Evolutionary conservation across 2,329 filamentous ascomycete species (phyloP).

Genomic region (Lachnellula arida): DNA sequence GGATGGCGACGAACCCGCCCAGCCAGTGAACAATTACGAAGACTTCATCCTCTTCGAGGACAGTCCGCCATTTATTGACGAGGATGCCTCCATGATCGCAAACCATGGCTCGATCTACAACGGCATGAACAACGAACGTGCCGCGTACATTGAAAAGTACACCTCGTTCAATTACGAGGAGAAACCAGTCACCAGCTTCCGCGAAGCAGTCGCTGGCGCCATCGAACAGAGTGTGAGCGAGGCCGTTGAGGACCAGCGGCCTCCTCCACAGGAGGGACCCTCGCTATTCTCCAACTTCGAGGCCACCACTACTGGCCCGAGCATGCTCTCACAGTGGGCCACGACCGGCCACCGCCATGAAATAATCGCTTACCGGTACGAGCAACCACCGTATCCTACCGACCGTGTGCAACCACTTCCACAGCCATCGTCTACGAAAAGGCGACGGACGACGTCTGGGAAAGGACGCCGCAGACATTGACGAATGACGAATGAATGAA

Average conservation of each 20-base stretch:
- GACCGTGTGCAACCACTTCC: background rate
- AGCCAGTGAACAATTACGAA: conserved; percentile 5
- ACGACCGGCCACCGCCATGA: conserved; percentile 4
- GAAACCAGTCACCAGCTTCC: background rate
- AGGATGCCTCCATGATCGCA: conserved; percentile 4
- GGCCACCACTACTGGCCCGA: background rate
- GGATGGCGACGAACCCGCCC: conserved; percentile 1
- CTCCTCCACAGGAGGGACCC: background rate
- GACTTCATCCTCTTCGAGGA: conserved; percentile 16
- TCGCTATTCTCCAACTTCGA: background rate
- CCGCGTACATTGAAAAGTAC: background rate
- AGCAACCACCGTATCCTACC: background rate
- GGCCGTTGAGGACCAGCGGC: background rate
- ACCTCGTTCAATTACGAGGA: background rate
- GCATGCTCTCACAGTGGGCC: background rate
- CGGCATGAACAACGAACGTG: conserved; percentile 5
- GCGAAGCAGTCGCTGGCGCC: background rate
- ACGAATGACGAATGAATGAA: background rate
- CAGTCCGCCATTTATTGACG: background rate
- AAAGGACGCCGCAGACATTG: background rate
- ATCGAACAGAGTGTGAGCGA: background rate
- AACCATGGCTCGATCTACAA: conserved; percentile 5
- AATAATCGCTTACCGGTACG: background rate
- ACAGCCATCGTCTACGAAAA: background rate
- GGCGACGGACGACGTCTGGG: background rate